Percentiles rank a stretch among this genome's conserved stretches.
These are phyloP conservation scores for Ophiocordyceps camponoti-saundersi DNA, from an alignment of 2,329 filamentous ascomycete genomes.

Conservation along the genomic window DNA sequence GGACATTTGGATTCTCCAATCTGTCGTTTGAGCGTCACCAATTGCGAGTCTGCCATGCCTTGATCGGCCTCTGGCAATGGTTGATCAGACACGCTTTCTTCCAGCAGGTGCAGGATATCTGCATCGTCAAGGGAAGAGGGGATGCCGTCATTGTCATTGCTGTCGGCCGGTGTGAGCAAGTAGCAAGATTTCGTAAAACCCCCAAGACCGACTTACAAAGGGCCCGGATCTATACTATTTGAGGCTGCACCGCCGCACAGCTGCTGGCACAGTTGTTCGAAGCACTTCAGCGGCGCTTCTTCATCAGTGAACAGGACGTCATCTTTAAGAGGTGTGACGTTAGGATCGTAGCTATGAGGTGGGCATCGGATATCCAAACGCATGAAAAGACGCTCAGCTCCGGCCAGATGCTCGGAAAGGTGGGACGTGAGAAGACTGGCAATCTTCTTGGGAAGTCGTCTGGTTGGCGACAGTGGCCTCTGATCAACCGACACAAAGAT, in stretches of 20 bases:
- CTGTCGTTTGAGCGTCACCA: background rate
- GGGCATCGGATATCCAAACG: conserved; percentile 46
- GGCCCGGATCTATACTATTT: background rate
- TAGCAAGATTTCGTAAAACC: background rate
- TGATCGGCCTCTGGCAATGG: background rate
- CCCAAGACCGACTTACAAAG: background rate
- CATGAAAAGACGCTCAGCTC: conserved; percentile 35
- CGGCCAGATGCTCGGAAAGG: conserved; percentile 17
- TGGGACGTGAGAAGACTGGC: conserved; percentile 32
- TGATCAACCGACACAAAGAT: conserved; percentile 52
- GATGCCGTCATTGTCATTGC: background rate
- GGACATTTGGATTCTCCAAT: background rate
- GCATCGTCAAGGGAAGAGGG: background rate
- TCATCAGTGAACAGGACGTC: conserved; percentile 52
- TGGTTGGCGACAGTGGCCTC: conserved; percentile 39
- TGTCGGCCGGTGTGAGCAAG: background rate
- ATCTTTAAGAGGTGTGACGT: conserved; percentile 55
- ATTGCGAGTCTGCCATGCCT: background rate
- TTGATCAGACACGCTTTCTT: background rate
- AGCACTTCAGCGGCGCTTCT: conserved; percentile 22
- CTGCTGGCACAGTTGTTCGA: conserved; percentile 24
- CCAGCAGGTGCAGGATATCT: background rate
- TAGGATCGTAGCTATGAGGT: conserved; percentile 48
- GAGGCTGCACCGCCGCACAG: conserved; percentile 14
- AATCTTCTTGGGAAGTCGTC: conserved; percentile 44